Evolutionary conservation across 108 stramenopile genomes (phyloP), one percentile per base, ranked within the genome.

Genomic region (Skeletonema marinoi): DNA sequence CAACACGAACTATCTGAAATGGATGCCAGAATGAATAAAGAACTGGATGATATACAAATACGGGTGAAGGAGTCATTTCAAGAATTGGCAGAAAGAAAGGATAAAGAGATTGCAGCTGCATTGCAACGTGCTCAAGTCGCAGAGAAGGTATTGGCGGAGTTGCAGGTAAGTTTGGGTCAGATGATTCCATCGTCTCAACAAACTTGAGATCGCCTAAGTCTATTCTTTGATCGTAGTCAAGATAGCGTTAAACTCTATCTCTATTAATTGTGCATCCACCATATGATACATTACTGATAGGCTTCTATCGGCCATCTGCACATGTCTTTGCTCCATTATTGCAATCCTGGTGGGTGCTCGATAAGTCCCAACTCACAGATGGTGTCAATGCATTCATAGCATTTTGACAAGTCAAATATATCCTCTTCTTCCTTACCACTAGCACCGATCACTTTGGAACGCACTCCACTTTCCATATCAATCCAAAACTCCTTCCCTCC

Each of bases 391-490:
- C 54, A 56, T 7, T 10, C 10, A 56, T 44, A 41, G 33, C 30
- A 68, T 46, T 76, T 60, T 68, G 36, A 21, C 17, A 48, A 32
- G 11, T 65, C 32, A 11, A 64, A 36, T 9, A 36, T 56, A 58
- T 56, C 54, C 25, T 25, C 54, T 56, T 56, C 25, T 29, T 29
- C 54, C 25, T 56, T 56, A 25, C 9, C 54, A 56, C 19, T 25
- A 56, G 54, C 51, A 51, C 71, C 31, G 16, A 14, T 30, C 61
- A 44, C 59, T 63, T 39, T 56, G 19, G 41, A 56, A 8, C 96
- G 78, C 56, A 96, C 65, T 13, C 87, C 86, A 64, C 91, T 93
- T 70, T 96, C 96, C 96, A 96, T 96, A 70, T 96, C 96, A 66
- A 96, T 93, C 96, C 96, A 96, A 46, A 93, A 78, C 10, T 71